Base-by-base conservation (phyloP, 371 early-diverging fungal genomes). In the Syncephalis plumigaleata region DNA sequence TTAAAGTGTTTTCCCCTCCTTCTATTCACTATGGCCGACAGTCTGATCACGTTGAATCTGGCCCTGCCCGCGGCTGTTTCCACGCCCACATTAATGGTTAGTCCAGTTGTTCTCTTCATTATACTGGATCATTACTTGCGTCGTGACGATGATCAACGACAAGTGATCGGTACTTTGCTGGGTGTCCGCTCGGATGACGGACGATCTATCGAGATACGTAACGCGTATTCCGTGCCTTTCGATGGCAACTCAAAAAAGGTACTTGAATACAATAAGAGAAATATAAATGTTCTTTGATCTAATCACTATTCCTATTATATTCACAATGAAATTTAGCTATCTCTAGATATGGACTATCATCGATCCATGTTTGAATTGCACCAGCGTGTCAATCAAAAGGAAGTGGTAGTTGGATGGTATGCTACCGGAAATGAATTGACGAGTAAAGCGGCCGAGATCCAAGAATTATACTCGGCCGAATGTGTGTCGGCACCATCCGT, bases 331-430 rank as follows among this genome's bases (percentile, higher is more conserved):
- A n/a, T n/a, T n/a, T n/a, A 79, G 67, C 76, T 87, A 52, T 71
- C 71, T 44, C 67, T 93, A 39, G 93, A 94, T 55, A 80, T 81
- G 68, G 92, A 91, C 44, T 81, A 88, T 66, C 85, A 91, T 60
- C 68, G 67, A 42, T 74, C 67, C 46, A 85, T 91, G 86, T 80
- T 75, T 56, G 76, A 77, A 47, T 75, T 91, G 49, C 89, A 91
- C 61, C 81, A 78, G 60, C 73, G 81, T 50, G 89, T 86, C 21
- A 88, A 88, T 55, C 71, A 87, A n/a, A 79, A 82, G 53, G 91
- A 92, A 61, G 67, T 74, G 44, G 77, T 92, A 55, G 77, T 94
- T 42, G 95, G 95, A 49, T 94, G 95, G 95, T 79, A 93, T 52
- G 78, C 91, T 17, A 77, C 83, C 31, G 85, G 82, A 23, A 59